phyloP scores from a whole-genome alignment of 306 rosid species.

The Amphicarpaea edgeworthii region DNA sequence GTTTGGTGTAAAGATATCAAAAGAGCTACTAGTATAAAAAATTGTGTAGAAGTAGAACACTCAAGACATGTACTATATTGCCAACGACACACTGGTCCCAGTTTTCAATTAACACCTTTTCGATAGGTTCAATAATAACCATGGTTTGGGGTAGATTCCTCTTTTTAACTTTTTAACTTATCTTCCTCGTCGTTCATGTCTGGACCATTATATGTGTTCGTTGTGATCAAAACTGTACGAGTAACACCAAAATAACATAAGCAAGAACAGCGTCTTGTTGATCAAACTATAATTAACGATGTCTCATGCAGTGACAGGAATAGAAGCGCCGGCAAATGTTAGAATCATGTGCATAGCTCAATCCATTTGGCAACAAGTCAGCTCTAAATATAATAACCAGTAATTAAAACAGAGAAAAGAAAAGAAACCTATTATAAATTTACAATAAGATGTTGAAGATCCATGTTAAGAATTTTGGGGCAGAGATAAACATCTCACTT shows the following conservation, averaged over 20 bases:
- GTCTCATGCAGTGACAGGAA: slow-evolving; percentile 21
- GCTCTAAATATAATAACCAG: neutral
- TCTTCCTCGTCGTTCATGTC: slow-evolving; percentile 16
- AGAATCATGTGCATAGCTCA: neutral
- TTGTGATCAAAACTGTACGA: slow-evolving; percentile 8
- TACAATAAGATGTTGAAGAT: neutral
- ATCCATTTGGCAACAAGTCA: slow-evolving; percentile 16
- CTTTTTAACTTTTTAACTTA: neutral
- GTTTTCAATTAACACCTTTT: neutral
- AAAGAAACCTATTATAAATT: neutral
- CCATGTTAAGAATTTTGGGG: neutral
- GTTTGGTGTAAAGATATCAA: no score
- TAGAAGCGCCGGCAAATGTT: slow-evolving; percentile 48
- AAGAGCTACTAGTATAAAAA: no score
- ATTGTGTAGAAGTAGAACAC: neutral
- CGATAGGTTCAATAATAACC: slow-evolving; percentile 20
- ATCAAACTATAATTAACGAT: neutral
- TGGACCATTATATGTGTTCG: slow-evolving; percentile 18
- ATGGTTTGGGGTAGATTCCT: neutral
- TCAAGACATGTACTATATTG: neutral
- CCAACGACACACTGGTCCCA: neutral
- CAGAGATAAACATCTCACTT: neutral
- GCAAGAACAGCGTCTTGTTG: neutral
- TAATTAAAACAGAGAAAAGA: neutral
- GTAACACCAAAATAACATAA: slow-evolving; percentile 6